Base-by-base conservation (phyloP, 805 yeast genomes). In the Yarrowia sp. region DNA sequence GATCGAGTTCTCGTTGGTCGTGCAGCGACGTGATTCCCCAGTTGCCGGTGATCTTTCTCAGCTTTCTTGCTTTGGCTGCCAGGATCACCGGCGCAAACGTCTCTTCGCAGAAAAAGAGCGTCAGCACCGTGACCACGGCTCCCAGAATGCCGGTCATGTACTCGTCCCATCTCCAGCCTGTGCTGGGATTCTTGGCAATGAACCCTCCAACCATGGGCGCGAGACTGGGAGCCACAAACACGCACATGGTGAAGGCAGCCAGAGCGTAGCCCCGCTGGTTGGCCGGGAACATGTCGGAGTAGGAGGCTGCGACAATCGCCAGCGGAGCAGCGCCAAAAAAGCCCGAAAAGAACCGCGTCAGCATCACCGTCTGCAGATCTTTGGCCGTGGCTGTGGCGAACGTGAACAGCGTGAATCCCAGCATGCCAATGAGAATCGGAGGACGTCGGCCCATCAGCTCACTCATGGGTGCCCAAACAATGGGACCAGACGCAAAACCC, bases 401-500 rank as follows among this genome's bases (percentile, higher is more conserved):
- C 49, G 82, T 82, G 77, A 90, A 89, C 52, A 83, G 71, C 7
- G 82, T 78, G 74, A 81, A 85, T 0, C 86, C 82, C 24, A 88
- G 78, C 9, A 83, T 76, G 2, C 90, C 83, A 3, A 84, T 71
- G 0, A 88, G 71, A 58, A 87, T 72, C 8, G 88, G 85, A n/a
- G 83, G 77, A 74, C 84, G 84, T 76, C 96, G 82, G 53, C 95
- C 94, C 72, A 82, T 88, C 44, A 88, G 73, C 74, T 89, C 95
- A 17, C 91, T 86, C 20, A 89, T 76, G 19, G 94, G 94, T 33
- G 91, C 96, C 87, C 92, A 91, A 43, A 89, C 73, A 68, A 90
- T 82, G 1, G 97, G 97, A 17, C 96, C 96, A 1, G 91, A 84
- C 0, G 96, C 96, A 77, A 91, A 91, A 20, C 96, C 97, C 58